Evolutionary conservation across 305 asterid species (phyloP), one percentile per base, ranked within the genome.

Genomic region (Fraxinus nigra): DNA sequence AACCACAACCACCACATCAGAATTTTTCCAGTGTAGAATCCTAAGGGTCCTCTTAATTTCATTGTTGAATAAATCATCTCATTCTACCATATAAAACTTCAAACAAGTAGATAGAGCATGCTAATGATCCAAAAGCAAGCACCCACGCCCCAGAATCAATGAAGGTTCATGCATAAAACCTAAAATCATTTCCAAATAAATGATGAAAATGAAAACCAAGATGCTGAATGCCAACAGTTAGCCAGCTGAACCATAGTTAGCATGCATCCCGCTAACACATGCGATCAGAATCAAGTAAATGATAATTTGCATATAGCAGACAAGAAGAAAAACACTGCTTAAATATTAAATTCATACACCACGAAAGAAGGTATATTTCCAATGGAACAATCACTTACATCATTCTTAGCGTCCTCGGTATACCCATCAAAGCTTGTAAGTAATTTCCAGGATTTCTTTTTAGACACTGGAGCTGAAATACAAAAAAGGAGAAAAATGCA

Each of bases 351-450:
- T 78, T 22, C 33, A 67, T 10, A 33, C 73, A 14, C n/a, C 18
- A 72, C 76, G 59, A 11, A 11, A 46, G 30, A 73, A 16, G 38
- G 48, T 46, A 61, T 77, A 82, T 76, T 80, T 73, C 72, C 73
- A 56, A 22, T 77, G 37, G 20, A 79, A 72, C 3, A 54, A 63
- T 77, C 61, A 82, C 98, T 93, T 84, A 95, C 99, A 96, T 96
- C 99, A 96, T 96, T 86, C 99, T 88, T 81, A 96, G 93, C 73
- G 99, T 96, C 90, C 99, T 92, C 18, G 98, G 98, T 88, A 96
- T 92, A 81, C 91, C 95, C 87, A 88, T 89, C 86, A 96, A 84
- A 80, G 99, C 98, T 88, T 96, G 99, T 70, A 94, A 87, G 88
- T 92, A 85, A 91, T 96, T 96, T 67, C 93, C 97, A 63, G 97